These are phyloP conservation scores for Schizosaccharomyces osmophilus DNA, from an alignment of 805 yeast species.

Conservation along the genomic window DNA sequence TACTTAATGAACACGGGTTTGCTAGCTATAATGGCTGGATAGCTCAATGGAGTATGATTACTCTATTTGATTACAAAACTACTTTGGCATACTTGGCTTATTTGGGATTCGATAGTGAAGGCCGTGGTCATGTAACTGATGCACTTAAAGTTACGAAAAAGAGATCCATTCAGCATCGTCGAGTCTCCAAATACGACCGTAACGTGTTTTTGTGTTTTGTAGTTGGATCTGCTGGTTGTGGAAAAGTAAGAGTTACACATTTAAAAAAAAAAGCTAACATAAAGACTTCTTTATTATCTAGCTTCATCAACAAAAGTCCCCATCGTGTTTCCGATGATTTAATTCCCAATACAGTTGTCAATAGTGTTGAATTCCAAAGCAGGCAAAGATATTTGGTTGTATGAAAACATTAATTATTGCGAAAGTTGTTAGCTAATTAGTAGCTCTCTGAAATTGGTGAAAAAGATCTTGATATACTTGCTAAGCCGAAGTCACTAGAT, in stretches of 20 bases:
- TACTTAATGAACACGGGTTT: conserved; percentile 68
- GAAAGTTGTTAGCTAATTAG: too few species aligned
- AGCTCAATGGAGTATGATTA: conserved; percentile 96
- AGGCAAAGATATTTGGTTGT: conserved; percentile 71
- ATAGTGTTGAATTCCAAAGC: conserved; percentile 77
- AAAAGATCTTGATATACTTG: conserved; percentile 32
- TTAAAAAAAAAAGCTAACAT: neutral
- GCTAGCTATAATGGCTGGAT: conserved; percentile 95
- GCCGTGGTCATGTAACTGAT: conserved; percentile 13
- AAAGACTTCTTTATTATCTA: conserved; percentile 27
- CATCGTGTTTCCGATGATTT: conserved; percentile 43
- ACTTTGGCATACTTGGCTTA: conserved; percentile 76
- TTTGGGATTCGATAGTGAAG: conserved; percentile 46
- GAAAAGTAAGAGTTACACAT: conserved; percentile 23
- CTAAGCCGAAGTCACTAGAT: conserved; percentile 19
- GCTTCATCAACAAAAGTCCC: conserved; percentile 25
- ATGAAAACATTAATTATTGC: neutral
- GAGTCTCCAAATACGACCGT: conserved; percentile 48
- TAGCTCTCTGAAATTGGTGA: conserved; percentile 32
- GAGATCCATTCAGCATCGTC: conserved; percentile 33
- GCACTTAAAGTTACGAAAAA: conserved; percentile 68
- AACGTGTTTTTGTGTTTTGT: conserved; percentile 81
- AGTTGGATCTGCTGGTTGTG: conserved; percentile 64
- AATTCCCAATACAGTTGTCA: conserved; percentile 59
- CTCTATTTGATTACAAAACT: conserved; percentile 57